These are phyloP conservation scores for Petrea volubilis DNA, from an alignment of 257 asterid species.

Conservation along the genomic window DNA sequence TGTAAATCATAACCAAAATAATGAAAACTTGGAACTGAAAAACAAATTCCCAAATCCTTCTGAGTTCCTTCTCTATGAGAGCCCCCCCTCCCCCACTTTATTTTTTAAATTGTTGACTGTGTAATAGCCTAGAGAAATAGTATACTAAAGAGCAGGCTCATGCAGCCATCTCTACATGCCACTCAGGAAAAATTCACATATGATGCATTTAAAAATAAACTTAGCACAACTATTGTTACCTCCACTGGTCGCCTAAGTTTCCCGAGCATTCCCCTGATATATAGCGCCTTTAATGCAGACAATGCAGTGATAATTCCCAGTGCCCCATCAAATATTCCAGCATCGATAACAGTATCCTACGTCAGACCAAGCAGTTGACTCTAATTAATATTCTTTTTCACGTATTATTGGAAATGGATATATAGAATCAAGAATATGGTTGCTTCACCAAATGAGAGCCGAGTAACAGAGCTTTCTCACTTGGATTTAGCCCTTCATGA, in stretches of 20 bases:
- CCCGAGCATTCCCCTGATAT: conserved; percentile 55
- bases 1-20: conserved; percentile 25
- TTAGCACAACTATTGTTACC: conserved; percentile 43
- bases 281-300: conserved; percentile 84
- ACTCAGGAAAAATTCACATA: not conserved
- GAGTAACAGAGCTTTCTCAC: conserved; percentile 79
- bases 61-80: not conserved
- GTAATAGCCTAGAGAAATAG: not conserved
- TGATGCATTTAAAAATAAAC: not conserved
- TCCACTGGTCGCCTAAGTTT: conserved; percentile 79
- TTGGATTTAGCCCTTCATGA: conserved; percentile 69
- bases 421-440: conserved; percentile 18
- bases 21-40: not conserved
- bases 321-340: conserved; percentile 91
- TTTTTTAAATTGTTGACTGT: not conserved
- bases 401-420: not conserved
- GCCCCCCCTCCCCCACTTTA: not conserved
- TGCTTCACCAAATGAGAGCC: conserved; percentile 97
- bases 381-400: not conserved
- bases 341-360: conserved; percentile 97
- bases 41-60: not conserved
- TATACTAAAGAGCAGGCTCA: not conserved
- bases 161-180: not conserved
- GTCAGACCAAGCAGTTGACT: conserved; percentile 20
- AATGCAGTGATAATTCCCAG: conserved; percentile 76